Conservation (phyloP, 345 rosid genomes). For the Hypericum perforatum region DNA sequence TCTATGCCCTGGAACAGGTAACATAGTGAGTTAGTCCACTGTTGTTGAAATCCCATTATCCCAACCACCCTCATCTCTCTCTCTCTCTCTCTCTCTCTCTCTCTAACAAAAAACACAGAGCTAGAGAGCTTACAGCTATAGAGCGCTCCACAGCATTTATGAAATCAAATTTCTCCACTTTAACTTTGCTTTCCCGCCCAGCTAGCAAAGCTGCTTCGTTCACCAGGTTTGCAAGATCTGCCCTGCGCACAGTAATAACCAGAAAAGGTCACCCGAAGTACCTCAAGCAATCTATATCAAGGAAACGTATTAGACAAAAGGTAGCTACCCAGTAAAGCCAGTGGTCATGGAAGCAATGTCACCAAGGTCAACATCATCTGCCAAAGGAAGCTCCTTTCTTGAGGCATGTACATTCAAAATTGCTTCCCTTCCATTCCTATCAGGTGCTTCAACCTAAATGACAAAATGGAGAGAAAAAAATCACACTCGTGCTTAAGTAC, state of each 20-base stretch:
- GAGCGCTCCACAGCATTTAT: conserved; percentile 93
- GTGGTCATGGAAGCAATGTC: conserved; percentile 91
- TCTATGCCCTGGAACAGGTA: conserved; percentile 63
- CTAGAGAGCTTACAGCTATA: conserved; percentile 52
- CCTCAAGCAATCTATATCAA: conserved; percentile 1
- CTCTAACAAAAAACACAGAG: neutral
- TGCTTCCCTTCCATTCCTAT: conserved; percentile 86
- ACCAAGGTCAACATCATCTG: conserved; percentile 60
- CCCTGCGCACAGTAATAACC: conserved; percentile 40
- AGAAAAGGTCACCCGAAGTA: conserved; percentile 3
- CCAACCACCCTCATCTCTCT: neutral
- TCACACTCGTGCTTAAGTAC: conserved; percentile 6
- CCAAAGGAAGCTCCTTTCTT: conserved; percentile 80
- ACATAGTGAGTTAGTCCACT: conserved; percentile 2
- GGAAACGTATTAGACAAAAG: conserved; percentile 3
- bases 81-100: too few species aligned
- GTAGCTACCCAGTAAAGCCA: conserved; percentile 86
- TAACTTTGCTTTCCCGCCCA: conserved; percentile 67
- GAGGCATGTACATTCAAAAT: conserved; percentile 74
- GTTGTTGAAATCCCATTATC: neutral
- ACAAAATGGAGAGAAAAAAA: conserved; percentile 5
- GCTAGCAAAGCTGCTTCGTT: conserved; percentile 98
- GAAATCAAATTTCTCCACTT: conserved; percentile 78
- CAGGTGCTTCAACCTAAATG: conserved; percentile 82
- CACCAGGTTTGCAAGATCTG: conserved; percentile 94